Base-by-base conservation (phyloP, 2,329 filamentous ascomycete species). In the Aureobasidium musti region DNA sequence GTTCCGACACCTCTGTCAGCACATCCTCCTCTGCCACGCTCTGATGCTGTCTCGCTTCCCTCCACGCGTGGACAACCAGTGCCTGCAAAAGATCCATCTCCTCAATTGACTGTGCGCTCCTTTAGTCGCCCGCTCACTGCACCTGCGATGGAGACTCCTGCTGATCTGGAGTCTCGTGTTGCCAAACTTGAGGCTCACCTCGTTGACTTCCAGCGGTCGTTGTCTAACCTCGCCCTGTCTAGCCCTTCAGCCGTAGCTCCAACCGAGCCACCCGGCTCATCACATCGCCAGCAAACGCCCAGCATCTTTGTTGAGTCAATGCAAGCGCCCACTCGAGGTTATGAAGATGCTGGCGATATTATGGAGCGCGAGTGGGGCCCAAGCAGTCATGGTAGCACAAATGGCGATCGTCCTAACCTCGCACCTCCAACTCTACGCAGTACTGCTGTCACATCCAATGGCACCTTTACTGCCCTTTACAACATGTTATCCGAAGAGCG, bases 401-500 rank as follows among this genome's bases (percentile, higher is more conserved):
- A 37, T 8, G 52, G 50, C 30, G 41, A 49, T 33, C 61, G 61
- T 6, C 30, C 28, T n/a, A 63, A 28, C n/a, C 43, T 47, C 14
- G 35, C 52, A 17, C 61, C 61, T 35, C 37, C 47, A 10, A 54
- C 59, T n/a, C 21, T 45, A 13, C 59, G 37, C 26, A 63, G 67
- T 17, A 49, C 49, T 21, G 35, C 52, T 45, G 65, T 45, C 23
- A 66, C 67, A 14, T 59, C 69, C 4, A 66, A 54, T 21, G 59
- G 68, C 28, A 75, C 74, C 5, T 75, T 77, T 70, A 71, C 72
- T 30, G 74, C 75, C 1, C 72, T 78, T 6, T 78, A 77, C 68
- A 74, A 76, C 54, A 76, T 77, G 73, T 72, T 78, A n/a, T 69
- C 74, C 41, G 74, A 76, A 67, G 76, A 78, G 66, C 73, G 76